Evolutionary conservation across 2,329 filamentous ascomycete species (phyloP), one percentile per base, ranked within the genome.

Genomic region (Didymella pinodella): DNA sequence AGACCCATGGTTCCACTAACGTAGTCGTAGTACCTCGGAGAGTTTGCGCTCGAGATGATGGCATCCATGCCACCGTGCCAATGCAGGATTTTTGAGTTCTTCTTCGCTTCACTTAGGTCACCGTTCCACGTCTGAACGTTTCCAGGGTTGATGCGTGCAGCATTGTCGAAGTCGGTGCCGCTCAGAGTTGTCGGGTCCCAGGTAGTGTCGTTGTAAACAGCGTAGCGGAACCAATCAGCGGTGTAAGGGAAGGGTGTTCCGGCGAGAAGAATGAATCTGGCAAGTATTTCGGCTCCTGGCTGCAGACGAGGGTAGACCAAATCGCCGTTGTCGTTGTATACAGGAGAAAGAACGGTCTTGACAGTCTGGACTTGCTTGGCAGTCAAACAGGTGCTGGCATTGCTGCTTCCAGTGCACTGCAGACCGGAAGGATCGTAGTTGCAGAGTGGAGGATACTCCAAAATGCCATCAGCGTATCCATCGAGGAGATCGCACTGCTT

Each of bases 261-360:
- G 40, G 69, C 75, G 50, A 81, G 78, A 11, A 81, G 63, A 8
- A 72, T 65, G 0, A 62, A 60, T 20, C 77, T 74, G 4, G 79
- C 78, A 7, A 73, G 62, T 7, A 78, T 62, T 63, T 83, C 80
- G 14, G 77, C 76, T 16, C 83, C 83, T 7, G 81, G 82, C 48
- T 83, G 78, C 68, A 85, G 78, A n/a, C 79, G 75, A 2, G 83
- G 83, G 66, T 81, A 85, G 16, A 84, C 75, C 1, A 85, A 69
- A 4, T 75, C 72, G 44, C 82, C 82, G 36, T 80, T 69, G 5
- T 70, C 72, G 54, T 78, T 74, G 61, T 77, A 74, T 31, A 83
- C 76, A 38, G 79, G 78, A 12, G 72, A 71, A 66, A 79, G 82
- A 16, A 81, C 74, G 1, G 77, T 64, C 38, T 77, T 72, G 14